Evolutionary conservation across 306 rosid genomes (phyloP), one percentile per base, ranked within the genome.

Genomic region (Leucaena leucocephala): DNA sequence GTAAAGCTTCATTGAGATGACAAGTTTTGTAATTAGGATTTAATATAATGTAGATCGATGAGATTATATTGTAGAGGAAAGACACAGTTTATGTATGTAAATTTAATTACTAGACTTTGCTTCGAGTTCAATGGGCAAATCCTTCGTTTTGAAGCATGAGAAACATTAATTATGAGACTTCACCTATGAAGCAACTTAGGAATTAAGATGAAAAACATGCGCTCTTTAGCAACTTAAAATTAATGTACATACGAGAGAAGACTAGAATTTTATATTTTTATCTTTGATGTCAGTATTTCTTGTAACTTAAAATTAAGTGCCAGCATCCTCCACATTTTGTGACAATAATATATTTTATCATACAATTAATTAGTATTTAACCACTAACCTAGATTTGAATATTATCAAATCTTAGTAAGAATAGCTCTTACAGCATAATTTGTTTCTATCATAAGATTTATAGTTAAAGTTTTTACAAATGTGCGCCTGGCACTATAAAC

Each of bases 161-260:
- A 43, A 67, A 42, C 16, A 68, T 68, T 17, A 54, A 54, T 43
- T 19, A 21, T n/a, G 52, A 68, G 9, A 48, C 17, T 19, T 68
- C 68, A 42, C 38, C 36, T 43, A 43, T n/a, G 71, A 66, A 67
- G 72, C 48, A 66, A 39, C 71, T 66, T 66, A 39, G 35, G 71
- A 39, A 38, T 39, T 66, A 66, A 66, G 71, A 42, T 40, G 72
- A 40, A 0, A 42, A 42, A 36, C 21, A 67, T 12, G 8, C 6
- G 16, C 21, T 9, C 35, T 40, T 67, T 17, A 8, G 71, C 49
- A 21, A 42, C 50, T 68, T 9, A 2, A 27, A 27, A 27, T 27
- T 27, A 27, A 27, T 27, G 27, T 27, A 27, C 1, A 27, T 27
- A 27, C 27, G 27, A 27, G 27, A 27, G 27, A 27, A 27, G 27